phyloP scores from a whole-genome alignment of 805 yeast species.

The Kazachstania martiniae region DNA sequence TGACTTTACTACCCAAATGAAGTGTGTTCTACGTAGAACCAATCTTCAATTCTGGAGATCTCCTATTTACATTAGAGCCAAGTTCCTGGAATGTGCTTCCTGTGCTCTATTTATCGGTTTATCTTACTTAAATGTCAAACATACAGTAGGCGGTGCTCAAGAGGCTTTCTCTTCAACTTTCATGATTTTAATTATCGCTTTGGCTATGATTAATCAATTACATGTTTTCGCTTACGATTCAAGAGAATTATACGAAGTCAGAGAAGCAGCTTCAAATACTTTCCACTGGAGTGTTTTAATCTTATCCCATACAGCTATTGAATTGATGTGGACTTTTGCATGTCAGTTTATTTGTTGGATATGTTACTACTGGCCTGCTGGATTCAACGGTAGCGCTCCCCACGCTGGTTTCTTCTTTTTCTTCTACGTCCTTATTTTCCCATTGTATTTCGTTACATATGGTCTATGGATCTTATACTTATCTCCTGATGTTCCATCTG shows the following conservation, averaged over 20 bases:
- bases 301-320: slow-evolving; percentile 33
- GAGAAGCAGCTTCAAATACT: slow-evolving; percentile 65
- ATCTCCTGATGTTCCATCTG: slow-evolving; percentile 35
- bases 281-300: slow-evolving; percentile 57
- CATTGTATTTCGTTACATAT: slow-evolving; percentile 39
- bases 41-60: slow-evolving; percentile 56
- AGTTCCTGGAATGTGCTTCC: slow-evolving; percentile 39
- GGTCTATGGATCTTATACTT: slow-evolving; percentile 41
- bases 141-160: slow-evolving; percentile 52
- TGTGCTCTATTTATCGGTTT: slow-evolving; percentile 57
- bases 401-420: slow-evolving; percentile 45
- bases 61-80: slow-evolving; percentile 49
- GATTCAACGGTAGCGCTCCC: slow-evolving; percentile 33
- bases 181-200: slow-evolving; percentile 42
- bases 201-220: slow-evolving; percentile 50
- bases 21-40: slow-evolving; percentile 40
- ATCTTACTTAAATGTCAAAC: slow-evolving; percentile 50
- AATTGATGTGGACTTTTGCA: slow-evolving; percentile 36
- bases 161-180: slow-evolving; percentile 53
- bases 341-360: slow-evolving; percentile 36
- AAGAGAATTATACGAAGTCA: slow-evolving; percentile 56
- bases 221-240: slow-evolving; percentile 49
- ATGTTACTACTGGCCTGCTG: slow-evolving; percentile 41
- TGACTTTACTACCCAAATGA: slow-evolving; percentile 31
- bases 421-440: slow-evolving; percentile 38